phyloP scores from a whole-genome alignment of 805 yeast species.

The Spathaspora passalidarum region DNA sequence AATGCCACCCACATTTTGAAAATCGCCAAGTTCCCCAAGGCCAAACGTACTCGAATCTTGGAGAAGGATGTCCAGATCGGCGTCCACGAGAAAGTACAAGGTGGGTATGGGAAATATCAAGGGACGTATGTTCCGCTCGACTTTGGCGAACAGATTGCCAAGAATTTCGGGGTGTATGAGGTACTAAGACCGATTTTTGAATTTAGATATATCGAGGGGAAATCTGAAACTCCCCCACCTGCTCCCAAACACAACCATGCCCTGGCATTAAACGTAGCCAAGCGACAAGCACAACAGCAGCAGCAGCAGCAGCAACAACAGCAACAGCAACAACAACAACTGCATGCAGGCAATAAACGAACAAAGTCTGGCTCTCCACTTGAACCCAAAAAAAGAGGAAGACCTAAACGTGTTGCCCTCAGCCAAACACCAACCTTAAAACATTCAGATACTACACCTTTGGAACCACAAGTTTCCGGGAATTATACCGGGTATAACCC shows the following conservation, averaged over 20 bases:
- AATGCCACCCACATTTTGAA: constrained; percentile 73
- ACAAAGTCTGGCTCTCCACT: constrained; percentile 10
- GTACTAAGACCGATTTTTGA: constrained; percentile 65
- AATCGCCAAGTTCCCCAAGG: constrained; percentile 65
- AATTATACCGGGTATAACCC: constrained; percentile 23
- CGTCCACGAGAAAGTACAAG: constrained; percentile 68
- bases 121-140: constrained; percentile 46
- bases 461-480: constrained; percentile 11
- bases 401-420: constrained; percentile 32
- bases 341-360: constrained; percentile 9
- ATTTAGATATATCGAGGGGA: constrained; percentile 45
- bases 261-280: constrained; percentile 40
- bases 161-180: constrained; percentile 43
- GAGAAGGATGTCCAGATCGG: constrained; percentile 64
- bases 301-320: constrained; percentile 13
- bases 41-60: constrained; percentile 58
- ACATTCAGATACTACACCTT: constrained; percentile 34
- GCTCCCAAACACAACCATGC: constrained; percentile 48
- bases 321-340: constrained; percentile 23
- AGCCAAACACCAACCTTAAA: constrained; percentile 24
- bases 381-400: constrained; percentile 34
- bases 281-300: constrained; percentile 19
- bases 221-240: constrained; percentile 43
- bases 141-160: constrained; percentile 39
- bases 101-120: constrained; percentile 70